Conservation (phyloP, 164 flowering plant species). For the Protea cynaroides region DNA sequence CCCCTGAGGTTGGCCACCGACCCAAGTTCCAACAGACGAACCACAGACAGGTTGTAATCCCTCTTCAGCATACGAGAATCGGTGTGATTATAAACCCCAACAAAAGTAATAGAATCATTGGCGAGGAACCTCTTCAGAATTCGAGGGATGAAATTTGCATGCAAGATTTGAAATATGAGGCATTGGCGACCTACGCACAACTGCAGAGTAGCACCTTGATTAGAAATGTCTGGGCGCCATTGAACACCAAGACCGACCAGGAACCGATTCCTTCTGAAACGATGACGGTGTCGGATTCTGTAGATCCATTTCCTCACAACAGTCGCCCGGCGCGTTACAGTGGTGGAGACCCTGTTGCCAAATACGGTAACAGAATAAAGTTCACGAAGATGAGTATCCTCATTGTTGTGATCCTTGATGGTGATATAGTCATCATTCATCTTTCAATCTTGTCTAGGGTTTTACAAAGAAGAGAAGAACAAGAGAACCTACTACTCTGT, state of each 20-base stretch:
- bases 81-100: slow-evolving; percentile 17
- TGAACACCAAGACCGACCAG: background rate
- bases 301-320: slow-evolving; percentile 17
- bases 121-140: slow-evolving; percentile 5
- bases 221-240: background rate
- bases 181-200: slow-evolving; percentile 1
- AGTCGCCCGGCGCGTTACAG: slow-evolving; percentile 15
- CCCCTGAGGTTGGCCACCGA: background rate
- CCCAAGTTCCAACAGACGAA: slow-evolving; percentile 5
- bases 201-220: background rate
- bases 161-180: slow-evolving; percentile 1
- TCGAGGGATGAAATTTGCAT: background rate
- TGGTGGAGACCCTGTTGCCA: slow-evolving; percentile 11
- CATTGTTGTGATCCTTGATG: too few relatives aligned
- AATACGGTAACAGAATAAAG: too few relatives aligned
- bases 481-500: too few relatives aligned
- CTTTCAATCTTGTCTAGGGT: too few relatives aligned
- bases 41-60: background rate
- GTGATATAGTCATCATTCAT: too few relatives aligned
- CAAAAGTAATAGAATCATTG: slow-evolving; percentile 15
- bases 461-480: too few relatives aligned
- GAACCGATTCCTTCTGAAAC: background rate
- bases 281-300: background rate
- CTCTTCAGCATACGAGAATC: slow-evolving; percentile 1
- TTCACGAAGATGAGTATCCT: too few relatives aligned